Evolutionary conservation across 2,329 filamentous ascomycete genomes (phyloP).

Genomic region (Dothistroma septosporum): DNA sequence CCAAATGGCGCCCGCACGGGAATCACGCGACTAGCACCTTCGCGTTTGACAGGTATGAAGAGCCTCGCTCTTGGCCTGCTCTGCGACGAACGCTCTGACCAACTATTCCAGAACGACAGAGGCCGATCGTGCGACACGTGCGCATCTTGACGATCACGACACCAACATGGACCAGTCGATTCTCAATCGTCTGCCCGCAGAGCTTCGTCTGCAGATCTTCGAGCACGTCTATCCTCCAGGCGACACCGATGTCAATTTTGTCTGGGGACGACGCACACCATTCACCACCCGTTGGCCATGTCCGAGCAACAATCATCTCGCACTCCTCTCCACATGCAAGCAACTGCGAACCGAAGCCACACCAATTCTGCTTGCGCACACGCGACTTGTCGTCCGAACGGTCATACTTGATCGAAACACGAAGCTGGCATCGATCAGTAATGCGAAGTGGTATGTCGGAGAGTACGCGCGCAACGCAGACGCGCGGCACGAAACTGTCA

Average conservation of each 20-base stretch:
- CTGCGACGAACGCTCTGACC: neutral
- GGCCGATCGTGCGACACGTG: neutral
- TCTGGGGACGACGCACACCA: neutral
- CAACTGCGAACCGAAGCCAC: neutral
- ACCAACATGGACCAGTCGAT: neutral
- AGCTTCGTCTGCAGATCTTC: neutral
- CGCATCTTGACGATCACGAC: neutral
- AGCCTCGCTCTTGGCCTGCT: neutral
- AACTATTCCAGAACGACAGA: neutral
- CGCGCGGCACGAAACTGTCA: neutral
- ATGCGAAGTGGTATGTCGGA: neutral
- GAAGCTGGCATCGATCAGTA: neutral
- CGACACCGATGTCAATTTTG: neutral
- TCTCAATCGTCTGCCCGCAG: neutral
- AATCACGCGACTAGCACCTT: neutral
- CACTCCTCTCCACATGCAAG: neutral
- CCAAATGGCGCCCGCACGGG: neutral
- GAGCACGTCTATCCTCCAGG: neutral
- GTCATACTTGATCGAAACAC: neutral
- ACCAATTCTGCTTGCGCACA: neutral
- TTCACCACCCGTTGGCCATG: neutral
- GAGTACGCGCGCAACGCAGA: neutral
- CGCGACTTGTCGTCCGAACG: neutral
- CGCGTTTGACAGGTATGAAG: neutral
- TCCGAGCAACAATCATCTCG: neutral